A percentile compares a stretch with the other conserved stretches of the same genome.
phyloP scores from a whole-genome alignment of 148 eudicot species.

The Nyssa sinensis region DNA sequence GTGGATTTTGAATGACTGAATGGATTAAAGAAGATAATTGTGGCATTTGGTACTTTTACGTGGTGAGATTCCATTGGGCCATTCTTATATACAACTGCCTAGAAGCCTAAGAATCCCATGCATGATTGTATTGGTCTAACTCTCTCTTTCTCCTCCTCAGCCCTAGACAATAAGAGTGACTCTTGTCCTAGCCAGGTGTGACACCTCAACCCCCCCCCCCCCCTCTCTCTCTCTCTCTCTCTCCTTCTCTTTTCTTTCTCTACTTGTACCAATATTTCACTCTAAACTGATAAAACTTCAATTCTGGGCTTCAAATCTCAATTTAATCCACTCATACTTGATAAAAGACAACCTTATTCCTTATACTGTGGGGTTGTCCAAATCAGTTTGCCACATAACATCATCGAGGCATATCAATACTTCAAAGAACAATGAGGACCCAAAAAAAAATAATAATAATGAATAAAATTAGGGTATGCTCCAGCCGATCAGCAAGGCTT shows the following conservation, averaged over 20 bases:
- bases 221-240: too few species aligned
- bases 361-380: not conserved
- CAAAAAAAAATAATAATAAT: too few species aligned
- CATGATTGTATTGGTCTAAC: too few species aligned
- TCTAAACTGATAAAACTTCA: not conserved
- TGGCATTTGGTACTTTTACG: too few species aligned
- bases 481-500: not conserved
- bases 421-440: too few species aligned
- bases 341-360: not conserved
- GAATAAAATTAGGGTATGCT: not conserved
- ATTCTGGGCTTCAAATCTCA: not conserved
- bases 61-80: too few species aligned
- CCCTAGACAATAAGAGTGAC: not conserved
- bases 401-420: not conserved
- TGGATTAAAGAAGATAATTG: not conserved
- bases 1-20: not conserved
- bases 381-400: not conserved
- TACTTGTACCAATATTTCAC: not conserved
- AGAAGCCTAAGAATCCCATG: too few species aligned
- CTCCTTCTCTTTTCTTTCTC: too few species aligned
- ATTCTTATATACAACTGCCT: too few species aligned
- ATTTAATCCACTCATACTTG: not conserved
- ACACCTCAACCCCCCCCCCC: not conserved
- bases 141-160: slow-evolving; percentile 4
- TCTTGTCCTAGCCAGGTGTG: not conserved